These are phyloP conservation scores for Pseudisothecium myosuroides DNA, from an alignment of 225 moss, liverwort and hornwort genomes.

Conservation along the genomic window DNA sequence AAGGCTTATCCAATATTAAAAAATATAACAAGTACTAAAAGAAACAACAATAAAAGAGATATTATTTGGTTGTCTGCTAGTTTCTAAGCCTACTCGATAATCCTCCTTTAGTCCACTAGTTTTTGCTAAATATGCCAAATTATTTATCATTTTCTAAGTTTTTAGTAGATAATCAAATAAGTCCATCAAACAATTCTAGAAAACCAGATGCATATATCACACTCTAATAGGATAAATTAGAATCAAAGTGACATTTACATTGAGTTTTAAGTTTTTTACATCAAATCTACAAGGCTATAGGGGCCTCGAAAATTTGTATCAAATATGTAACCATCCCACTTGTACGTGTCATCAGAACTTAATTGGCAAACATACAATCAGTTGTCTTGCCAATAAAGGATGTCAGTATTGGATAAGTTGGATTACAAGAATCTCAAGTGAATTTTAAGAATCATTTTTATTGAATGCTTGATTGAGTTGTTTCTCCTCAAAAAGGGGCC, in stretches of 20 bases:
- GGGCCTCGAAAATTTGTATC: background rate
- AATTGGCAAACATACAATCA: background rate
- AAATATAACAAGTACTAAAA: background rate
- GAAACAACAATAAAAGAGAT: background rate
- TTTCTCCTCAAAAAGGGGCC: rapidly evolving
- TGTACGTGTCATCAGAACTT: rapidly evolving
- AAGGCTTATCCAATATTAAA: background rate
- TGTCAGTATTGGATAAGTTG: background rate
- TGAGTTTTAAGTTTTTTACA: background rate
- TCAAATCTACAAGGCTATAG: background rate
- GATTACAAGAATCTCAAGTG: background rate
- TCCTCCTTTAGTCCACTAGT: rapidly evolving
- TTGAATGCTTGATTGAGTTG: background rate
- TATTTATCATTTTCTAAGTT: background rate
- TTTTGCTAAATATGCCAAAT: background rate
- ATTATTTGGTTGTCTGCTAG: background rate
- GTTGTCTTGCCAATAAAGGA: background rate
- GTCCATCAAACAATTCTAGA: background rate
- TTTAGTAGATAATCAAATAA: background rate
- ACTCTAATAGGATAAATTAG: background rate
- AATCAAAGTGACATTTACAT: background rate
- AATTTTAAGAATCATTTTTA: background rate
- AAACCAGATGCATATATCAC: rapidly evolving
- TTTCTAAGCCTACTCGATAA: background rate
- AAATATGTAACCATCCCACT: background rate